Evolutionary conservation across 2,329 filamentous ascomycete species (phyloP).

Genomic region (Ophiostoma sp.): DNA sequence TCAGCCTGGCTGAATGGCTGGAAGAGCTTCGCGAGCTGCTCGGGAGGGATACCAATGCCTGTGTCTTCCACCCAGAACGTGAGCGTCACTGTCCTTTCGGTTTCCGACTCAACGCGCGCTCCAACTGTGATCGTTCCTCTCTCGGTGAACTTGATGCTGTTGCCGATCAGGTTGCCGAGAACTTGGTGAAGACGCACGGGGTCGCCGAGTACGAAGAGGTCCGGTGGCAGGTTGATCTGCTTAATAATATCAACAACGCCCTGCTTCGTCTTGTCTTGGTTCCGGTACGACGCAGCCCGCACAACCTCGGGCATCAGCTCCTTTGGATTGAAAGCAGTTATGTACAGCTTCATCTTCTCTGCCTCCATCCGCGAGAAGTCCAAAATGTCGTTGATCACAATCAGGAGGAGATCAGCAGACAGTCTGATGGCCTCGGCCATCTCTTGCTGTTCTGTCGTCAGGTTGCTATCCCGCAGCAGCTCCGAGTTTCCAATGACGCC

Average conservation of each 20-base stretch:
- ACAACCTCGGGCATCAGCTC: conserved; percentile 64
- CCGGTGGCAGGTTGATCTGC: conserved; percentile 67
- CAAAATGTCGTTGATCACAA: conserved; percentile 74
- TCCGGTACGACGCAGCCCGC: conserved; percentile 60
- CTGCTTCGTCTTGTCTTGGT: conserved; percentile 56
- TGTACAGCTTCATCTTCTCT: conserved; percentile 76
- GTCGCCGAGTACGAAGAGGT: conserved; percentile 62
- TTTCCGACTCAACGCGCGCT: conserved; percentile 66
- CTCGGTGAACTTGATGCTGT: conserved; percentile 91
- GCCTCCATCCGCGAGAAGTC: conserved; percentile 94
- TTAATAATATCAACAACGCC: conserved; percentile 60
- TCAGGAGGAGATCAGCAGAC: conserved; percentile 78
- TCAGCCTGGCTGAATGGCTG: conserved; percentile 91
- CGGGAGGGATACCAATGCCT: conserved; percentile 80
- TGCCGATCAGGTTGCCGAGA: conserved; percentile 78
- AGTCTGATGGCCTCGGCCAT: conserved; percentile 83
- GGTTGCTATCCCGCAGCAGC: conserved; percentile 67
- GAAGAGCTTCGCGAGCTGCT: conserved; percentile 80
- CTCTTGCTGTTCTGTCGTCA: conserved; percentile 72
- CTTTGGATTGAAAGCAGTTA: conserved; percentile 61
- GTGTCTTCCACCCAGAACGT: conserved; percentile 86
- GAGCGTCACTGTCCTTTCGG: conserved; percentile 62
- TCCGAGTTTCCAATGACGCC: conserved; percentile 87
- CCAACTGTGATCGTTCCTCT: conserved; percentile 79
- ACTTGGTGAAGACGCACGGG: conserved; percentile 63